Base-by-base conservation (phyloP, 2,329 filamentous ascomycete species). In the Cryoendolithus antarcticus region DNA sequence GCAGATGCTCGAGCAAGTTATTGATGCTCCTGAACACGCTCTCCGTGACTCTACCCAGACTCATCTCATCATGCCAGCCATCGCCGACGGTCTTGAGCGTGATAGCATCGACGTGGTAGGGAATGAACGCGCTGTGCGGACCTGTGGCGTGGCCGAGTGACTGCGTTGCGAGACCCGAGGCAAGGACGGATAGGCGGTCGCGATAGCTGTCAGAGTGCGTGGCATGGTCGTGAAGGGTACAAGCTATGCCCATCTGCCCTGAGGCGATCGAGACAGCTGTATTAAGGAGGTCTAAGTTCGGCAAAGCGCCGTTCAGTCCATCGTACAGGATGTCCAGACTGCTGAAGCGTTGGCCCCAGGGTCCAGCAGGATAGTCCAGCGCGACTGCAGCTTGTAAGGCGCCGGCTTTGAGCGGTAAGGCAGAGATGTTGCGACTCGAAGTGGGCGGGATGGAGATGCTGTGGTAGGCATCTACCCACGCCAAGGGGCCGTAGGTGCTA, bases 31-130 rank as follows among this genome's bases (percentile, higher is more conserved):
- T 74, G 60, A 93, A 93, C 3, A 91, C 74, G 52, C 86, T 86
- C 63, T 98, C 91, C 4, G 96, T 72, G 0, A 88, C 80, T 39
- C 88, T 74, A 4, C 91, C 91, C 57, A 98, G 77, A 7, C 82
- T 83, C 85, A 96, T 96, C 63, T 96, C 91, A 58, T 98, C 91
- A 55, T 96, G 86, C 86, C 86, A 94, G 27, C 91, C 91, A 32
- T 89, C 71, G 1, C 89, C 89, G 43, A 86, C 82, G 0, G 91
- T 85, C 54, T 91, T 86, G 32, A 98, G 66, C 1, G 91, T 98
- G 47, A 98, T 81, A 2, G 91, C 91, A 58, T 98, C 91, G 45
- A 98, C 83, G 52, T 96, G 91, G 57, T 98, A 98, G 1, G 91
- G 86, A 55, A 98, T 95, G 60, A 98, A 98, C 50, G 82, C 82